A percentile compares a stretch with the other conserved stretches of the same genome.
These are phyloP conservation scores for Umbelopsis vinacea DNA, from an alignment of 192 early-diverging fungal species.

Conservation along the genomic window DNA sequence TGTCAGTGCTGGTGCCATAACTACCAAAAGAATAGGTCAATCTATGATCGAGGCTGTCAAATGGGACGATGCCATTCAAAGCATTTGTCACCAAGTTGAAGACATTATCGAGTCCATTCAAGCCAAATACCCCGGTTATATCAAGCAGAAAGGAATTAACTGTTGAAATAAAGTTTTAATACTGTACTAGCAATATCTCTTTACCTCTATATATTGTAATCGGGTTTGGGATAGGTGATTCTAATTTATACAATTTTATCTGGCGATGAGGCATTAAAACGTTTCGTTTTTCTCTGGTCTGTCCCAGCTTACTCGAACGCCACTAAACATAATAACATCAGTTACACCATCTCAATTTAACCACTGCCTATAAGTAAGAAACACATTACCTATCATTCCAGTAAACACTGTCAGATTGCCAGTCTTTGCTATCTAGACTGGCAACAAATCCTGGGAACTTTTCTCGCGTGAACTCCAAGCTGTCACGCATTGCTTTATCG, in stretches of 20 bases:
- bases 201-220: too few relatives aligned
- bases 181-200: not conserved
- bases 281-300: constrained; percentile 10
- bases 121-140: constrained; percentile 51
- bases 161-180: not conserved
- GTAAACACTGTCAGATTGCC: constrained; percentile 64
- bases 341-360: not conserved
- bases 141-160: constrained; percentile 17
- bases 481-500: constrained; percentile 33
- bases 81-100: constrained; percentile 63
- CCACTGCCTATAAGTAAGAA: not conserved
- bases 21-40: constrained; percentile 28
- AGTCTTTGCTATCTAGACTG: constrained; percentile 54
- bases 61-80: constrained; percentile 63
- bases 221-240: not conserved
- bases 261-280: not conserved
- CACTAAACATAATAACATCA: constrained; percentile 6
- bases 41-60: constrained; percentile 50
- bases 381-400: constrained; percentile 52
- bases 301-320: constrained; percentile 26
- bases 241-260: not conserved
- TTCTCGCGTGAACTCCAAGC: constrained; percentile 51
- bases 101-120: constrained; percentile 55
- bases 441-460: constrained; percentile 54
- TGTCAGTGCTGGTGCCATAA: constrained; percentile 35